Evolutionary conservation across 768 basidiomycete species (phyloP).

Genomic region (Gyrodon lividus): DNA sequence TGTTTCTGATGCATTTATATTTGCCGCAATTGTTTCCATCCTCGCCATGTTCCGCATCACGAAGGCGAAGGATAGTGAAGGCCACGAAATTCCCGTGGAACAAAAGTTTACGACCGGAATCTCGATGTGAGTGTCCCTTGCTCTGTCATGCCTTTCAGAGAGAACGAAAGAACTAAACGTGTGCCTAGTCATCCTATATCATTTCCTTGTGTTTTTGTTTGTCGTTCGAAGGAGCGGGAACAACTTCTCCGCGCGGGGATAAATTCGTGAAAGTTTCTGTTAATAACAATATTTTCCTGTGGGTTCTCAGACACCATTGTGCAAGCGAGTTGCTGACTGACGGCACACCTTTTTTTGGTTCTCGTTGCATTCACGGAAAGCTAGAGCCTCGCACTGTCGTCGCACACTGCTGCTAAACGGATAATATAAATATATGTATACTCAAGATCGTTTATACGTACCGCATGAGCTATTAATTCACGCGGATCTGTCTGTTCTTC

Average conservation of each 20-base stretch:
- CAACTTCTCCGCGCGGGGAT: not conserved
- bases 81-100: slow-evolving; percentile 3
- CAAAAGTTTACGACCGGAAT: slow-evolving; percentile 5
- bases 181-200: slow-evolving; percentile 1
- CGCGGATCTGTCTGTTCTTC: too few relatives aligned
- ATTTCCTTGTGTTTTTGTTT: slow-evolving; percentile 5
- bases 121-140: not conserved
- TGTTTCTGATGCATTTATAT: slow-evolving; percentile 2
- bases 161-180: not conserved
- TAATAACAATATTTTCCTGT: not conserved
- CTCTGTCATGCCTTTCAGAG: not conserved
- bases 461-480: too few relatives aligned
- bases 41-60: slow-evolving; percentile 6
- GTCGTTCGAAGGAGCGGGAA: not conserved
- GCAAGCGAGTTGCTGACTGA: not conserved
- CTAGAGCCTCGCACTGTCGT: too few relatives aligned
- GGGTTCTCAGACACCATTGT: not conserved
- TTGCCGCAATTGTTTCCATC: slow-evolving; percentile 6
- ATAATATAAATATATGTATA: too few relatives aligned
- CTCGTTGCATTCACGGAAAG: too few relatives aligned
- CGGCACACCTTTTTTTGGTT: too few relatives aligned
- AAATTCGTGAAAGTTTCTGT: too few relatives aligned
- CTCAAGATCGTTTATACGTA: too few relatives aligned
- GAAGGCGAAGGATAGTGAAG: slow-evolving; percentile 2
- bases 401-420: too few relatives aligned